phyloP scores from a whole-genome alignment of 306 rosid species.

The Echinosophora koreensis region DNA sequence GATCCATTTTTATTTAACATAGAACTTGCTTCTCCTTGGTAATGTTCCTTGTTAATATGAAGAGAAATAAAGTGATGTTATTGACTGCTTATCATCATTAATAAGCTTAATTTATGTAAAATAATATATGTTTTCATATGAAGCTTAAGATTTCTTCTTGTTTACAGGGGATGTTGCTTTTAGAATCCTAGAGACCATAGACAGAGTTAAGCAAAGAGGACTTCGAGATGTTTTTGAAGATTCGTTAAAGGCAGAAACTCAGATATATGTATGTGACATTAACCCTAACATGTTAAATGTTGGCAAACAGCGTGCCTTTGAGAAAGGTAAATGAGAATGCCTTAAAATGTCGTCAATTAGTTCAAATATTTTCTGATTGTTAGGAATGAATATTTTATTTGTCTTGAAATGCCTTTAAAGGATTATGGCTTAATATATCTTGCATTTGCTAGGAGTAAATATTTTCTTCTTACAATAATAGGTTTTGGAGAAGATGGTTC shows the following conservation, averaged over 20 bases:
- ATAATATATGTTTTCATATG: background rate
- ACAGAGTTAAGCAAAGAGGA: conserved; percentile 76
- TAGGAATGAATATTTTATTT: conserved; percentile 45
- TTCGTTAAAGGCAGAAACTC: conserved; percentile 71
- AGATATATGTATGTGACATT: conserved; percentile 85
- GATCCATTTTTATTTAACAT: conserved; percentile 1
- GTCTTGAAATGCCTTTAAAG: conserved; percentile 6
- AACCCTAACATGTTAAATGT: conserved; percentile 89
- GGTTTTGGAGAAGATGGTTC: conserved; percentile 78
- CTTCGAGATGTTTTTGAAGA: conserved; percentile 59
- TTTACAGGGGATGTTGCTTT: conserved; percentile 96
- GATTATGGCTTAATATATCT: conserved; percentile 22
- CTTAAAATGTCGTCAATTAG: conserved; percentile 24
- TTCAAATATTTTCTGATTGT: conserved; percentile 27
- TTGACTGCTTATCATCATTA: conserved; percentile 28
- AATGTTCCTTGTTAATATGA: conserved; percentile 23
- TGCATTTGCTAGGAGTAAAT: conserved; percentile 44
- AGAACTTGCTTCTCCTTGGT: conserved; percentile 34
- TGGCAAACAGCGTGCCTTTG: conserved; percentile 75
- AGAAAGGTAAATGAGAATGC: conserved; percentile 66
- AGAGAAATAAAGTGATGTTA: conserved; percentile 15
- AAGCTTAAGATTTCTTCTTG: conserved; percentile 30
- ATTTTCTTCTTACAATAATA: conserved; percentile 49
- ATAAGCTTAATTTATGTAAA: background rate
- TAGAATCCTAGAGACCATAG: conserved; percentile 76